Evolutionary conservation across 768 basidiomycete genomes (phyloP).

Genomic region (Calvatia gigantea): DNA sequence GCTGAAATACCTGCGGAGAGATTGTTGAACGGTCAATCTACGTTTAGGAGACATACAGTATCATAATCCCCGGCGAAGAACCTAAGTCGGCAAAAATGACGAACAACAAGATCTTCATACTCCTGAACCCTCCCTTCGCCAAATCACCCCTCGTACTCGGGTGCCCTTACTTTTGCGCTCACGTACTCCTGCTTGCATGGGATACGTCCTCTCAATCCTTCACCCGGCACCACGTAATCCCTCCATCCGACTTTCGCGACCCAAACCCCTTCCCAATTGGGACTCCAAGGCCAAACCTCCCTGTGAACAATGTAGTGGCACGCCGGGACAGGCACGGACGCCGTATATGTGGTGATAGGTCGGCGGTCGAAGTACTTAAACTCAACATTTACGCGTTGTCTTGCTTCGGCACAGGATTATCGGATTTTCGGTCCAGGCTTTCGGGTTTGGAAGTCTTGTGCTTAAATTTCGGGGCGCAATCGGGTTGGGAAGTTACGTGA

Average conservation of each 20-base stretch:
- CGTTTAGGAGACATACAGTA: too few species aligned
- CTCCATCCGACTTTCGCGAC: constrained; percentile 52
- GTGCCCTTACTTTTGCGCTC: constrained; percentile 34
- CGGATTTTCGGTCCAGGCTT: background rate
- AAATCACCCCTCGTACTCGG: constrained; percentile 36
- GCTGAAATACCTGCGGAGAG: too few species aligned
- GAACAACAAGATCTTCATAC: constrained; percentile 61
- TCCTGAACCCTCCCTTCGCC: constrained; percentile 13
- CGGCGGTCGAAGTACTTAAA: constrained; percentile 50
- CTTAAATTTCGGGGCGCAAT: constrained; percentile 12
- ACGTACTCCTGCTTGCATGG: constrained; percentile 70
- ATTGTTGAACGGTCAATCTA: too few species aligned
- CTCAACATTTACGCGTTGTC: constrained; percentile 61
- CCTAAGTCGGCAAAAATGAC: constrained; percentile 65
- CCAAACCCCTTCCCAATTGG: constrained; percentile 53
- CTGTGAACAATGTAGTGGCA: constrained; percentile 36
- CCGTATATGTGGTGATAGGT: constrained; percentile 36
- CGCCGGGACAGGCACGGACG: constrained; percentile 36
- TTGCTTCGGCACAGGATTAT: constrained; percentile 44
- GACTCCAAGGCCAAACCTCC: constrained; percentile 56
- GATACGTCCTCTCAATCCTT: constrained; percentile 37
- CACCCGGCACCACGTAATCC: constrained; percentile 10
- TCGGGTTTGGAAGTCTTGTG: too few species aligned
- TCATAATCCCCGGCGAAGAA: too few species aligned
- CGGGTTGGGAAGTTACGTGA: constrained; percentile 35